phyloP scores from a whole-genome alignment of 2,329 filamentous ascomycete species.

The Cladobotryum protrusum region DNA sequence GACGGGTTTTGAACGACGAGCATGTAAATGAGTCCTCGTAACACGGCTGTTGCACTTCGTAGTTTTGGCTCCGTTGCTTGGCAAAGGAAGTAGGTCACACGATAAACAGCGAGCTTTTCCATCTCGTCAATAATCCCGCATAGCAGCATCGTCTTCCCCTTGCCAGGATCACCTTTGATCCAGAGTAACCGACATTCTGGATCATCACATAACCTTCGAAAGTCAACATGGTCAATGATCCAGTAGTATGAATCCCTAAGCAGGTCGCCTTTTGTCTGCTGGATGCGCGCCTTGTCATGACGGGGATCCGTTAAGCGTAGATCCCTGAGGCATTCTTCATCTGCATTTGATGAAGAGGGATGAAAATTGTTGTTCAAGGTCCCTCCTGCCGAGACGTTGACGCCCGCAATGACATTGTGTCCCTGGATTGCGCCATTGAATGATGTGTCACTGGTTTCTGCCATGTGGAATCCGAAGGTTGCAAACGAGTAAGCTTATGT shows the following conservation, averaged over 20 bases:
- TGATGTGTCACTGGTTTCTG: too few species aligned
- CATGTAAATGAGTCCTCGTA: constrained; percentile 37
- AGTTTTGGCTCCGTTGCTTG: constrained; percentile 21
- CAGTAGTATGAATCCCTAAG: constrained; percentile 27
- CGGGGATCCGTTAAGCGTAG: constrained; percentile 22
- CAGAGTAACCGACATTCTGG: constrained; percentile 24
- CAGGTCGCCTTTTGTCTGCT: constrained; percentile 29
- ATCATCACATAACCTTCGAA: constrained; percentile 14
- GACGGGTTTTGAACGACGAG: constrained; percentile 28
- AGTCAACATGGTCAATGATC: constrained; percentile 25
- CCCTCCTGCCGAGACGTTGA: too few species aligned
- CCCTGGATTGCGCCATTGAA: too few species aligned
- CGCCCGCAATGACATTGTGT: too few species aligned
- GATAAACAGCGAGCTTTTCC: neutral
- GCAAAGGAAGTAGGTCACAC: constrained; percentile 14
- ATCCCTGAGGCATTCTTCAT: constrained; percentile 17
- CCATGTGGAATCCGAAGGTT: too few species aligned
- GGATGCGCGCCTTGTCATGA: constrained; percentile 29
- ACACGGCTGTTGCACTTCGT: constrained; percentile 33
- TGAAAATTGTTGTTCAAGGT: too few species aligned
- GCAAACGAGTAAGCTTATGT: too few species aligned
- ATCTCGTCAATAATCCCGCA: constrained; percentile 27
- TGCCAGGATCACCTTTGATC: constrained; percentile 35
- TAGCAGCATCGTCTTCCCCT: constrained; percentile 40
- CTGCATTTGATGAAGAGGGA: neutral